Evolutionary conservation across 805 yeast species (phyloP), one percentile per base, ranked within the genome.

Genomic region (Candida coquimbonensis): DNA sequence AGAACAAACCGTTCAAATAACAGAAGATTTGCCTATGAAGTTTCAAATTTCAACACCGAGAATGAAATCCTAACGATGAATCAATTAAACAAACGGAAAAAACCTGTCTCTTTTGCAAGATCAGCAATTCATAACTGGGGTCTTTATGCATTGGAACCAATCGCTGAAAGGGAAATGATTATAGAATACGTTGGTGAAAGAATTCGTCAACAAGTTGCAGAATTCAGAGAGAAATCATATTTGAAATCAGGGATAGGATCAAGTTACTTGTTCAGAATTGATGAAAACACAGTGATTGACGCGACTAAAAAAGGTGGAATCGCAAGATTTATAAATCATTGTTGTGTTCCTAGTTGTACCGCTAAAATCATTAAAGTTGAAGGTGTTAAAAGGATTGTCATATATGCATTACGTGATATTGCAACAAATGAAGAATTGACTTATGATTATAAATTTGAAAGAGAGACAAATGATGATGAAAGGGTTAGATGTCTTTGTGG

Each of bases 111-210:
- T n/a, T 90, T 90, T 71, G 97, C 97, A 0, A 73, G 98, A 44
- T 89, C 97, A 3, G 95, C 97, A 0, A 93, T 93, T 58, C 99
- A 93, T 63, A 88, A 91, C 59, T 93, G 99, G 99, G 99, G 99
- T 0, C 68, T 93, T 36, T 93, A 89, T 65, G 99, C 99, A 0
- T 68, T 87, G 57, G 98, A 93, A 58, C 95, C 95, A 2, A 93
- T 93, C 59, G 86, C 88, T n/a, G 95, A 93, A 1, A 85, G 81
- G 53, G 99, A 93, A 64, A 91, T 93, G 96, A 89, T 93, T 58
- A 91, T 93, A 48, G 99, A 93, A 64, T 93, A 93, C 57, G 97
- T 93, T 5, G 99, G 99, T 27, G 98, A 93, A 55, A 75, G 95
- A 45, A 81, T 93, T 27, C 73, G 98, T 45, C 96, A 88, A 58